phyloP scores from a whole-genome alignment of 768 basidiomycete genomes.

The Boletus rex-veris region DNA sequence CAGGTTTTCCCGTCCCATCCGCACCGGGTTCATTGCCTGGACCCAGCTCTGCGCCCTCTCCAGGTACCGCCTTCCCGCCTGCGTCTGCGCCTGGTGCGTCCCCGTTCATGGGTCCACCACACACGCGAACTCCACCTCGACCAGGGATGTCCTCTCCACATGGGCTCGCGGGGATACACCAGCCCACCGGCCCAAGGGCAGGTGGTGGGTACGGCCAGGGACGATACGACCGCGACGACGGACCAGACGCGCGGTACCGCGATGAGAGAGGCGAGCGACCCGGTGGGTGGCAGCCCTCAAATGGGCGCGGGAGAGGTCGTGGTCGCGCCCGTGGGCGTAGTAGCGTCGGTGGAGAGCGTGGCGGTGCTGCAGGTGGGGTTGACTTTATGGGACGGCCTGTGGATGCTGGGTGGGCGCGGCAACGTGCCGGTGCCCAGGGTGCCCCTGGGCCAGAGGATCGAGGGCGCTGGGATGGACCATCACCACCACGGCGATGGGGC shows the following conservation, averaged over 20 bases:
- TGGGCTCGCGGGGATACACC: slow-evolving; percentile 15
- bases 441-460: slow-evolving; percentile 22
- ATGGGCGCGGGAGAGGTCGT: slow-evolving; percentile 34
- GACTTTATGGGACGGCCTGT: slow-evolving; percentile 38
- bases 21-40: slow-evolving; percentile 9
- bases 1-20: slow-evolving; percentile 25
- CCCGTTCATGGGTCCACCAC: slow-evolving; percentile 16
- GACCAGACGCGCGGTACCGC: slow-evolving; percentile 20
- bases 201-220: slow-evolving; percentile 27
- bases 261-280: slow-evolving; percentile 35
- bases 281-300: slow-evolving; percentile 25
- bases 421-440: slow-evolving; percentile 27
- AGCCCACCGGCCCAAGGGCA: slow-evolving; percentile 27
- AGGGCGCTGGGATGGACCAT: slow-evolving; percentile 26
- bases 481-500: slow-evolving; percentile 28
- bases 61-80: slow-evolving; percentile 3
- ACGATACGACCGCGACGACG: slow-evolving; percentile 28
- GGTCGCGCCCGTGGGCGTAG: slow-evolving; percentile 28
- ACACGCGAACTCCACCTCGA: slow-evolving; percentile 21
- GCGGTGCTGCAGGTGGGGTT: slow-evolving; percentile 6
- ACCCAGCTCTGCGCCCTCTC: neutral
- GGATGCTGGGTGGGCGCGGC: slow-evolving; percentile 39
- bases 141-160: slow-evolving; percentile 24
- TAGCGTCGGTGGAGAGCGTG: neutral
- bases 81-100: neutral